Evolutionary conservation across 2,329 filamentous ascomycete species (phyloP), one percentile per base, ranked within the genome.

Genomic region (Microsporum canis): DNA sequence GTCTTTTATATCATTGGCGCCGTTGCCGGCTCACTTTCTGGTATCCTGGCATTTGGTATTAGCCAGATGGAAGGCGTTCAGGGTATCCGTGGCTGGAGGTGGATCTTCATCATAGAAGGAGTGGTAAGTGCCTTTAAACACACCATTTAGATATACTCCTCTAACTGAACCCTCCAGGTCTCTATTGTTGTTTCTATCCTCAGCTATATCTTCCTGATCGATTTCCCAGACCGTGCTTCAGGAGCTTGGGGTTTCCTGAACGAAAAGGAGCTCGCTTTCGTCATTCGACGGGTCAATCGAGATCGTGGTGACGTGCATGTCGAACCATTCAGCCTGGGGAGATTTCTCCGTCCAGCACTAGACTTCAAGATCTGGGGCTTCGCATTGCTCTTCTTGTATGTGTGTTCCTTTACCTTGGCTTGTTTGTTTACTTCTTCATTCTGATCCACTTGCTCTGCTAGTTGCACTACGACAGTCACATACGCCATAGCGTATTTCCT

Each of bases 401-500:
- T 39, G 17, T n/a, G 14, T 17, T 17, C 3, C 43, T 39, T 38
- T 23, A 17, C 8, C 6, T 27, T 3, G 4, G 10, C 23, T 23
- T 23, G 10, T 43, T 31, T 27, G 39, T 43, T 53, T 7, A 3
- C 29, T 10, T 33, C 27, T 31, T 31, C 61, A 7, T 51, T 38
- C 38, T 53, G 61, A 41, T 58, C 31, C 5, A 23, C 17, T 23
- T 17, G n/a, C 69, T 10, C 10, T 23, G 17, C n/a, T 10, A 83
- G 84, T 75, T 83, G 83, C 71, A 82, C 83, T 1, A 90, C 88
- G 0, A 88, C 87, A 8, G 82, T 88, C 58, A 81, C 81, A n/a
- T 94, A 94, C 70, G 84, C 88, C 0, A 81, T 94, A 6, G 86
- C 88, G 1, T 92, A 88, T 72, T 92, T 91, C 69, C 75, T 91